Percentiles rank a stretch among this genome's conserved stretches.
Conservation (phyloP, 768 basidiomycete genomes). For the Russula sp. region DNA sequence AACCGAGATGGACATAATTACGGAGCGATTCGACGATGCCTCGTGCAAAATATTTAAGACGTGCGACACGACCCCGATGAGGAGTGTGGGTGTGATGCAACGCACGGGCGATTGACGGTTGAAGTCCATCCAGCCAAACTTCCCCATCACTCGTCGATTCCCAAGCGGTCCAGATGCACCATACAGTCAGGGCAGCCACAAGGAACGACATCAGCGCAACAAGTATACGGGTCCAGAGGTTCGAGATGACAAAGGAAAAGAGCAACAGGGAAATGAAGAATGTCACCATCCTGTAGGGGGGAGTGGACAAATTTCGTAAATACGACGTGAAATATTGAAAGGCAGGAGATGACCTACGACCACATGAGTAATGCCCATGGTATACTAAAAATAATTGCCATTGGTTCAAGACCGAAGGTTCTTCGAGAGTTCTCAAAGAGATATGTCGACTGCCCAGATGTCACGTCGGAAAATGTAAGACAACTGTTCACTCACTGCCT, state of each 20-base stretch:
- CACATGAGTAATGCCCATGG: constrained; percentile 13
- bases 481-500: constrained; percentile 6
- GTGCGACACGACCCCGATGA: too few species aligned
- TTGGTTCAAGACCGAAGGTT: constrained; percentile 9
- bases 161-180: constrained; percentile 5
- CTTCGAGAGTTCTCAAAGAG: neutral
- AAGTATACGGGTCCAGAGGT: constrained; percentile 3
- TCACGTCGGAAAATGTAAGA: neutral
- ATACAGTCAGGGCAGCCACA: neutral
- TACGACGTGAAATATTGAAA: neutral
- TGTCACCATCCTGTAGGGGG: constrained; percentile 7
- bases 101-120: too few species aligned
- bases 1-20: too few species aligned
- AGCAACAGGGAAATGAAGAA: constrained; percentile 14
- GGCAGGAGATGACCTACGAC: constrained; percentile 6
- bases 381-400: constrained; percentile 13
- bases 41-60: too few species aligned
- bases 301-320: neutral
- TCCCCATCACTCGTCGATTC: neutral
- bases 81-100: too few species aligned
- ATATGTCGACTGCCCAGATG: neutral
- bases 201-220: neutral
- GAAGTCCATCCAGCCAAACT: neutral
- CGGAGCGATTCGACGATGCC: too few species aligned
- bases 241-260: constrained; percentile 9